A percentile compares a stretch with the other conserved stretches of the same genome.
These are phyloP conservation scores for Glonium stellatum DNA, from an alignment of 495 filamentous ascomycete species.

Conservation along the genomic window DNA sequence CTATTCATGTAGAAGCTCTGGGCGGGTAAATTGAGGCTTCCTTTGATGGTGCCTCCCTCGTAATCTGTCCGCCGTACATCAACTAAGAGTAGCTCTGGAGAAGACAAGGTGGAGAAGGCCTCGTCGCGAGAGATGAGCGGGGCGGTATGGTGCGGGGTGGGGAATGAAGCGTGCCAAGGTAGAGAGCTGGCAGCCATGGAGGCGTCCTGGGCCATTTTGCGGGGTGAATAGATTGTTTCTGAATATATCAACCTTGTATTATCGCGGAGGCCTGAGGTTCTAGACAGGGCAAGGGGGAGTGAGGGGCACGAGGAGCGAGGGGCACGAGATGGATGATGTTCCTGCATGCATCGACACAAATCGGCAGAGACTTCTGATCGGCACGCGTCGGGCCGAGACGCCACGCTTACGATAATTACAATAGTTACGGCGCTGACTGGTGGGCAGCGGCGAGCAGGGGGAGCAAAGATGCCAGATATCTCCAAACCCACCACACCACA, in stretches of 20 bases:
- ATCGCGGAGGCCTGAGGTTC: too few species aligned
- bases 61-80: conserved; percentile 38
- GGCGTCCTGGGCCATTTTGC: not conserved
- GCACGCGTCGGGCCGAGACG: not conserved
- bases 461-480: too few species aligned
- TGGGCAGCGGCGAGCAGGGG: too few species aligned
- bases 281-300: too few species aligned
- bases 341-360: too few species aligned
- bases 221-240: not conserved
- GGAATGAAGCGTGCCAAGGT: conserved; percentile 20
- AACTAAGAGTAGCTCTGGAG: conserved; percentile 29
- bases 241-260: too few species aligned
- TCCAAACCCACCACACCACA: not conserved
- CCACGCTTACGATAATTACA: too few species aligned
- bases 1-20: conserved; percentile 44
- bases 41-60: conserved; percentile 42
- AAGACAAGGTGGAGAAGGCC: conserved; percentile 10
- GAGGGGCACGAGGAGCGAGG: too few species aligned
- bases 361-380: not conserved
- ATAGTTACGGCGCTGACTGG: too few species aligned
- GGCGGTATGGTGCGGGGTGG: conserved; percentile 14
- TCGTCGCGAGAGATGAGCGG: conserved; percentile 18
- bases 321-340: too few species aligned
- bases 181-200: not conserved
- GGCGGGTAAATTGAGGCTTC: conserved; percentile 45